Conservation (phyloP, 169 alveolate genomes). For the Plasmodium fragile region DNA sequence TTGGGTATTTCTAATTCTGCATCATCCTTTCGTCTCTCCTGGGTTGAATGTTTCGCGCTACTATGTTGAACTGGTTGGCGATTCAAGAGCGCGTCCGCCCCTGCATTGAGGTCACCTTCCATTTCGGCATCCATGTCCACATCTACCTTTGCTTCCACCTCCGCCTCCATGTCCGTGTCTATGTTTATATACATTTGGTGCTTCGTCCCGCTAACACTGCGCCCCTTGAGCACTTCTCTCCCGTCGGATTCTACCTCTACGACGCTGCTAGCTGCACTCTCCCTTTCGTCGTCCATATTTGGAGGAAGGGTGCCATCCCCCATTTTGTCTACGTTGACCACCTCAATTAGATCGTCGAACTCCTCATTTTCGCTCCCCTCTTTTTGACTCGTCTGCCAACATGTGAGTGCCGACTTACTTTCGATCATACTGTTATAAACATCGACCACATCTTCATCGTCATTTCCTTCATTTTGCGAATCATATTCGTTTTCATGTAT, state of each 20-base stretch:
- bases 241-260: neutral
- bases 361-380: neutral
- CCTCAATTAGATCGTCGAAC: slow-evolving; percentile 1
- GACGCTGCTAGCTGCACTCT: neutral
- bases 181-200: neutral
- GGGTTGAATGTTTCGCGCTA: neutral
- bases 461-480: neutral
- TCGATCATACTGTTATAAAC: neutral
- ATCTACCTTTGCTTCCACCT: neutral
- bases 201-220: neutral
- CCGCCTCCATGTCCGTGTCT: neutral
- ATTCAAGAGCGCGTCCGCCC: neutral
- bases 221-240: neutral
- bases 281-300: neutral
- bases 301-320: neutral
- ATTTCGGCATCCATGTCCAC: neutral
- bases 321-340: neutral
- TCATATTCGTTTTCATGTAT: neutral
- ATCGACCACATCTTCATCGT: neutral
- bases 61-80: neutral
- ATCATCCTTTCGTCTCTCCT: neutral
- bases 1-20: neutral
- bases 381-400: neutral
- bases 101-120: neutral
- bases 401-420: neutral